Percentiles rank a stretch among this genome's conserved stretches.
Evolutionary conservation across 495 filamentous ascomycete species (phyloP).

Genomic region (Cercophora sp.): DNA sequence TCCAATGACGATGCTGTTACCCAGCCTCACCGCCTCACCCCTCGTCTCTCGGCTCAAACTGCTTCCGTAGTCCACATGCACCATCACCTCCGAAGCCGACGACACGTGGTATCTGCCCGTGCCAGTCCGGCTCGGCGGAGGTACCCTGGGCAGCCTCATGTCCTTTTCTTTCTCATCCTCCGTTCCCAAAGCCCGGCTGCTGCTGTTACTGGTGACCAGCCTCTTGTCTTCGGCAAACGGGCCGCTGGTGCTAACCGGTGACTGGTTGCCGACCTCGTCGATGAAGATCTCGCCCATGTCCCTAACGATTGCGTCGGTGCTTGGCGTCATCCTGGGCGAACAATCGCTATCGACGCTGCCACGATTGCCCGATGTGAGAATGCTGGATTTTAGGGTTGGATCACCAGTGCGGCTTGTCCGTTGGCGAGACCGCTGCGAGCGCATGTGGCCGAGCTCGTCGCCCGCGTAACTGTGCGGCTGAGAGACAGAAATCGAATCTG

Average conservation of each 20-base stretch:
- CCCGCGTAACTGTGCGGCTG: conserved; percentile 9
- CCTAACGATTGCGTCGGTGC: conserved; percentile 22
- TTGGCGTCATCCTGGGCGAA: conserved; percentile 11
- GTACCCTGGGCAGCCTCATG: neutral
- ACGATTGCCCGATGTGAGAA: neutral
- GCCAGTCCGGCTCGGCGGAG: neutral
- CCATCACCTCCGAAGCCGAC: conserved; percentile 19
- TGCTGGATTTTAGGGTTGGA: too few relatives aligned
- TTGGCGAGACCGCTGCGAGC: neutral
- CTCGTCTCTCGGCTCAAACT: conserved; percentile 15
- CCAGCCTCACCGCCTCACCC: conserved; percentile 11
- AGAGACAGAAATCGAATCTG: conserved; percentile 16
- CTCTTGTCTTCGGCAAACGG: conserved; percentile 12
- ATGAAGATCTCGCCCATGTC: conserved; percentile 21
- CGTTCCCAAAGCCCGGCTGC: neutral
- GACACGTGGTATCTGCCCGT: neutral
- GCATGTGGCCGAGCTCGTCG: conserved; percentile 16
- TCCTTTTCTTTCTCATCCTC: neutral
- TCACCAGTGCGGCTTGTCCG: neutral
- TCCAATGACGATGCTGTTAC: conserved; percentile 20
- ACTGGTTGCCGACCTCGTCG: conserved; percentile 4
- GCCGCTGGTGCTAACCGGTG: conserved; percentile 11
- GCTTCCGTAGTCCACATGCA: conserved; percentile 21
- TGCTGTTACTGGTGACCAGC: too few relatives aligned
- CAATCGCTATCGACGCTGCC: conserved; percentile 12